Conservation (phyloP, 2,329 filamentous ascomycete genomes). For the Zalaria obscura region DNA sequence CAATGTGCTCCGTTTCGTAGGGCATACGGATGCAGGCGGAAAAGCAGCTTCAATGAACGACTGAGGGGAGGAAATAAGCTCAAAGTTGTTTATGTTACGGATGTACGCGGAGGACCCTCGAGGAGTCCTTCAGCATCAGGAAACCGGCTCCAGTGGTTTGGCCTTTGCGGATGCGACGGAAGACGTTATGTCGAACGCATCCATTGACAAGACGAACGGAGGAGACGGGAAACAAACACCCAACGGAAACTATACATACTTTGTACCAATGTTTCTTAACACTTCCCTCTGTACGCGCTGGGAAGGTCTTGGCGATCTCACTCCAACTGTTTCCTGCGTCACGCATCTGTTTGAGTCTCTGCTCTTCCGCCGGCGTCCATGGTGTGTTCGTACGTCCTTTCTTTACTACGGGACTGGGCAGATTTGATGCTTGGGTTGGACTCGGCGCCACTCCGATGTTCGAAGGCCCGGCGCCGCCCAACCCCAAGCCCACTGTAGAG, state of each 20-base stretch:
- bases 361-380: conserved; percentile 91
- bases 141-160: no score
- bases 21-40: no score
- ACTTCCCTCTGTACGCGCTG: conserved; percentile 83
- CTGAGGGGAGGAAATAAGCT: no score
- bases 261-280: conserved; percentile 99
- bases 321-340: conserved; percentile 92
- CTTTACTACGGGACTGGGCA: conserved; percentile 47
- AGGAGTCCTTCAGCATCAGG: not conserved
- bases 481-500: not conserved
- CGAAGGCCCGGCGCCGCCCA: not conserved
- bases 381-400: conserved; percentile 98
- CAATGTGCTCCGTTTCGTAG: not conserved
- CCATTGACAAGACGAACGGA: not conserved
- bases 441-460: conserved; percentile 4
- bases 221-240: not conserved
- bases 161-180: not conserved
- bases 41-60: no score
- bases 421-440: conserved; percentile 11
- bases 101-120: no score
- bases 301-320: conserved; percentile 97
- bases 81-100: no score
- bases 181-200: conserved; percentile 1
- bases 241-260: conserved; percentile 31
- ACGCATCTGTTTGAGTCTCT: conserved; percentile 83